A percentile compares a stretch with the other conserved stretches of the same genome.
Conservation (phyloP, 2,329 filamentous ascomycete species). For the Sporothrix sp. region DNA sequence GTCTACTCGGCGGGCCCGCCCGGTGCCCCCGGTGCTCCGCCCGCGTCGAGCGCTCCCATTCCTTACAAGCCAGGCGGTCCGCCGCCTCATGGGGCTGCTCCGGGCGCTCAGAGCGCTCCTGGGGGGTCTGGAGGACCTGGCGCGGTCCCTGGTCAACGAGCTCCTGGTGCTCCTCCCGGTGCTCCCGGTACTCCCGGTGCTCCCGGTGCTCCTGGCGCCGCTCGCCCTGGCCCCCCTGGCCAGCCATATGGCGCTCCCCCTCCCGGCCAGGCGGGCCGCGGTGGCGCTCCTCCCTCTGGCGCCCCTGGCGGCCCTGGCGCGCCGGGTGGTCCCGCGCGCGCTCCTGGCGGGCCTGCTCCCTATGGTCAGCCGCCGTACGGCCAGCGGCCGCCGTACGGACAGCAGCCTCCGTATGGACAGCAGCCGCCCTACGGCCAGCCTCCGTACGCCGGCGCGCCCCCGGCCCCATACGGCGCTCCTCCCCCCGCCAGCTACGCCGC, state of each 20-base stretch:
- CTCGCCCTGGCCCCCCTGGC: slow-evolving; percentile 2
- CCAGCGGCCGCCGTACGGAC: neutral
- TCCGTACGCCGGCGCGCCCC: neutral
- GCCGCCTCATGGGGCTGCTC: neutral
- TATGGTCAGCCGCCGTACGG: slow-evolving; percentile 1
- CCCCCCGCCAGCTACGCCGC: slow-evolving; percentile 3
- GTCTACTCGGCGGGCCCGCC: neutral
- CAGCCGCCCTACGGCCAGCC: neutral
- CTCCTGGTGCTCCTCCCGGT: slow-evolving; percentile 4
- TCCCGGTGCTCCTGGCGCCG: neutral
- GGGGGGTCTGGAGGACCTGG: neutral
- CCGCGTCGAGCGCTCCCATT: neutral
- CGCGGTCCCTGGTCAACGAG: neutral
- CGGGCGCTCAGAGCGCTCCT: neutral
- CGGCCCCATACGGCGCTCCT: slow-evolving; percentile 2
- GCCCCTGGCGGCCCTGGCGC: neutral
- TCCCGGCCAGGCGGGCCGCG: slow-evolving; percentile 3
- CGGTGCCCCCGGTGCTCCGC: no score
- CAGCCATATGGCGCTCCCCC: neutral
- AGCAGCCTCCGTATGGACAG: neutral
- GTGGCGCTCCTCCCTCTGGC: neutral
- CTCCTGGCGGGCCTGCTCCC: slow-evolving; percentile 4
- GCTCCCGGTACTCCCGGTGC: neutral
- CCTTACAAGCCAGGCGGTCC: neutral
- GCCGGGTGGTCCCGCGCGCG: neutral